A percentile compares a stretch with the other conserved stretches of the same genome.
These are phyloP conservation scores for Calonectria henricotiae DNA, from an alignment of 2,329 filamentous ascomycete species.

Conservation along the genomic window DNA sequence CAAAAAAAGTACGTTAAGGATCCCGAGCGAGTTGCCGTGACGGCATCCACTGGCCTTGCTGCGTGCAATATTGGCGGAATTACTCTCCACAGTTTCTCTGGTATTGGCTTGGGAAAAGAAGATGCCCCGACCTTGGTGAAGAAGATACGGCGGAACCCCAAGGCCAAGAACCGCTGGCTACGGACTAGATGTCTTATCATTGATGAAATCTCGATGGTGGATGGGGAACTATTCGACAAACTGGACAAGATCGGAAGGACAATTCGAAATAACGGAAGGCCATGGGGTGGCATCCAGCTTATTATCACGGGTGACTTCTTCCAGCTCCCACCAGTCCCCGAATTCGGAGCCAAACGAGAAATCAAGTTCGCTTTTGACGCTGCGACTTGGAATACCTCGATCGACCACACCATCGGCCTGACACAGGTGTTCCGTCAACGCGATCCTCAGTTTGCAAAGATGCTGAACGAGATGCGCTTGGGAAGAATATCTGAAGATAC, in stretches of 20 bases:
- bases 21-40: conserved; percentile 90
- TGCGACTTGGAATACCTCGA: conserved; percentile 90
- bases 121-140: conserved; percentile 84
- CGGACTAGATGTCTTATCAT: conserved; percentile 90
- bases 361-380: conserved; percentile 96
- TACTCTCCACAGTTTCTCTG: conserved; percentile 95
- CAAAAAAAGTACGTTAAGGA: conserved; percentile 84
- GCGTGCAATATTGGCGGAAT: conserved; percentile 98
- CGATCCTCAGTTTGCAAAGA: conserved; percentile 88
- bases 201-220: conserved; percentile 99
- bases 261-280: conserved; percentile 90
- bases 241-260: conserved; percentile 88
- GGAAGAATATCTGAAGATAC: conserved; percentile 86
- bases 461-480: conserved; percentile 98
- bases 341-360: conserved; percentile 74
- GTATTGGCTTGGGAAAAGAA: conserved; percentile 96
- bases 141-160: conserved; percentile 91
- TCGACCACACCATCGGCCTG: conserved; percentile 95
- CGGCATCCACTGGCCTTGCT: conserved; percentile 94
- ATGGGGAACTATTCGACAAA: conserved; percentile 97
- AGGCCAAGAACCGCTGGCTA: conserved; percentile 91
- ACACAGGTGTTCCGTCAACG: conserved; percentile 98
- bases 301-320: conserved; percentile 99
- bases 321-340: conserved; percentile 94
- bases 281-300: conserved; percentile 96